phyloP scores from a whole-genome alignment of 352 stramenopile species.

The Phytopythium aichiense region DNA sequence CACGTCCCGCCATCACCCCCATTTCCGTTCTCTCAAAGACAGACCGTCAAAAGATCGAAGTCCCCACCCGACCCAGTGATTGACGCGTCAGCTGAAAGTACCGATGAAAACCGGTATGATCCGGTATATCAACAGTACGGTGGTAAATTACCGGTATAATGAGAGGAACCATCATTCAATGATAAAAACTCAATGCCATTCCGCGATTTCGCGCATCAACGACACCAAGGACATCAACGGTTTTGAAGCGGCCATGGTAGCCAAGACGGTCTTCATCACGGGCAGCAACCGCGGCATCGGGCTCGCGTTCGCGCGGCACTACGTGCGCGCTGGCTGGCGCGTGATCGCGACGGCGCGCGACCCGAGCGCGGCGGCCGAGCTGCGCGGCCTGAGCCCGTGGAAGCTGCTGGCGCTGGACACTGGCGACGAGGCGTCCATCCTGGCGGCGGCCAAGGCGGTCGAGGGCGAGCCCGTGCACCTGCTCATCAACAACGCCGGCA shows the following conservation, averaged over 20 bases:
- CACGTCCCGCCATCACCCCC: slow-evolving; percentile 9
- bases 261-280: slow-evolving; percentile 50
- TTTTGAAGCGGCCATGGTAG: background rate
- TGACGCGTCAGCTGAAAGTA: background rate
- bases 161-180: no score
- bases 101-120: background rate
- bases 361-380: slow-evolving; percentile 22
- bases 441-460: slow-evolving; percentile 29
- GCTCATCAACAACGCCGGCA: slow-evolving; percentile 74
- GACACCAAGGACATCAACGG: no score
- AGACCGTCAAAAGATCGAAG: no score
- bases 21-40: no score
- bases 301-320: slow-evolving; percentile 34
- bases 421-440: slow-evolving; percentile 46
- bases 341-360: slow-evolving; percentile 45
- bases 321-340: slow-evolving; percentile 39
- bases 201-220: background rate
- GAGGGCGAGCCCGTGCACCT: slow-evolving; percentile 45
- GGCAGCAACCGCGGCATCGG: slow-evolving; percentile 49
- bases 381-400: slow-evolving; percentile 27
- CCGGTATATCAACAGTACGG: no score
- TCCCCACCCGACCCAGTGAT: background rate
- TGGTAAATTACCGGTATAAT: no score
- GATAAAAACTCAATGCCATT: slow-evolving; percentile 1
- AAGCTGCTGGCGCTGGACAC: slow-evolving; percentile 56